A percentile compares a stretch with the other conserved stretches of the same genome.
phyloP scores from a whole-genome alignment of 768 basidiomycete genomes.

The Lyophyllum semitale region DNA sequence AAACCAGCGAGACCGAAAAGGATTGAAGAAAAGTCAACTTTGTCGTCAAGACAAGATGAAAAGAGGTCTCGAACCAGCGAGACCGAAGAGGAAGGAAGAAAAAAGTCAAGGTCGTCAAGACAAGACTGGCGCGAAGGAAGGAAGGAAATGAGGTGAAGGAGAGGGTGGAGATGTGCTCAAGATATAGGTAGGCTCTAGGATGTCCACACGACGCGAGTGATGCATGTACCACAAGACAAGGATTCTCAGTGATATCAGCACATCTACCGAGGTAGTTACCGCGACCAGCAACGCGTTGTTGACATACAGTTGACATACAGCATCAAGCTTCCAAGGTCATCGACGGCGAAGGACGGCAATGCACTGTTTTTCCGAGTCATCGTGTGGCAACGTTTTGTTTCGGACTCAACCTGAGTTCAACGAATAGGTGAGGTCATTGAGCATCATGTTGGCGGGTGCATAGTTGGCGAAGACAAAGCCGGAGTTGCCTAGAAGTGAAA shows the following conservation, averaged over 20 bases:
- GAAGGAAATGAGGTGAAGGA: background rate
- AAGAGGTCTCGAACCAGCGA: no score
- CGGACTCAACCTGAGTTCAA: no score
- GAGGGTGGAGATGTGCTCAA: background rate
- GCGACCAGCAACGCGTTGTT: background rate
- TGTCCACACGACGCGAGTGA: background rate
- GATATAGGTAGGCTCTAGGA: background rate
- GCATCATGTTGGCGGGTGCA: no score
- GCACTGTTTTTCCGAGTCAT: no score
- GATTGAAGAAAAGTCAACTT: no score
- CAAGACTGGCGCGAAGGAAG: conserved; percentile 6
- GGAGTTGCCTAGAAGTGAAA: no score
- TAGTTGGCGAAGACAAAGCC: no score
- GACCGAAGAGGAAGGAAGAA: background rate
- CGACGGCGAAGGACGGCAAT: no score
- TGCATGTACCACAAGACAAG: background rate
- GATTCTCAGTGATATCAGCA: background rate
- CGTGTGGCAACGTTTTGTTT: no score
- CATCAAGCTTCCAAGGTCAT: background rate
- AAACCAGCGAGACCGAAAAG: no score
- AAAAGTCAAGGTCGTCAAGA: conserved; percentile 1
- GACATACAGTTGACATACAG: conserved; percentile 8
- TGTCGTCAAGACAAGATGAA: no score
- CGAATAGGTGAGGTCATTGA: no score
- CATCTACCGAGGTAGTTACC: background rate